Evolutionary conservation across 768 basidiomycete genomes (phyloP).

Genomic region (Hypsizygus marmoreus): DNA sequence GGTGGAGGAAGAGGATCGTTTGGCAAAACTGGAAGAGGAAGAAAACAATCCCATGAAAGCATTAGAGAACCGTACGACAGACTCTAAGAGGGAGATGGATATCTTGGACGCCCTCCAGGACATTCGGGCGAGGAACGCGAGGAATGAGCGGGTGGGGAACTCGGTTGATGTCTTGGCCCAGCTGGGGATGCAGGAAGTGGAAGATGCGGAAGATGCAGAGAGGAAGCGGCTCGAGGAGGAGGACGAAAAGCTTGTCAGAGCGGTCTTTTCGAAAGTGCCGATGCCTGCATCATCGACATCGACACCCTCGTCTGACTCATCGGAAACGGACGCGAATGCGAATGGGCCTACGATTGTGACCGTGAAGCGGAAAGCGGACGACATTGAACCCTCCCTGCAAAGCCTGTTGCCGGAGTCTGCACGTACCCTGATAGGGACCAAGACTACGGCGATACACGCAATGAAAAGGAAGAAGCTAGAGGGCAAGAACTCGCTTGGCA

Average conservation of each 20-base stretch:
- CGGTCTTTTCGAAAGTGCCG: constrained; percentile 80
- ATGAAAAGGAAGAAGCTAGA: constrained; percentile 66
- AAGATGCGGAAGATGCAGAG: constrained; percentile 76
- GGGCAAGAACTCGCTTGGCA: constrained; percentile 67
- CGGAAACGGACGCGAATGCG: constrained; percentile 14
- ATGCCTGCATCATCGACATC: constrained; percentile 36
- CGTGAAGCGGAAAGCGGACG: constrained; percentile 86
- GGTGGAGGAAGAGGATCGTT: constrained; percentile 79
- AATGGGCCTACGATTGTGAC: constrained; percentile 47
- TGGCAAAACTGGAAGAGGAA: constrained; percentile 86
- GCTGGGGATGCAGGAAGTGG: constrained; percentile 65
- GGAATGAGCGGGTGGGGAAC: constrained; percentile 85
- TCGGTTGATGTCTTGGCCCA: constrained; percentile 68
- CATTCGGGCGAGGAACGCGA: constrained; percentile 81
- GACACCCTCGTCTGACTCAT: constrained; percentile 13
- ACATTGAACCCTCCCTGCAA: constrained; percentile 70
- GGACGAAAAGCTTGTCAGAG: constrained; percentile 86
- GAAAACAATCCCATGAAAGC: constrained; percentile 98
- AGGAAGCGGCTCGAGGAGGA: constrained; percentile 79
- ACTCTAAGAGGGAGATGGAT: constrained; percentile 98
- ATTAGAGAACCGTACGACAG: constrained; percentile 88
- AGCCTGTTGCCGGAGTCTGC: constrained; percentile 69
- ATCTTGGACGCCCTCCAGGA: constrained; percentile 95
- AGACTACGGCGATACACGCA: constrained; percentile 39
- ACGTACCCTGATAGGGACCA: constrained; percentile 56